Evolutionary conservation across 2,329 filamentous ascomycete species (phyloP), one percentile per base, ranked within the genome.

Genomic region (Penicillium sp.): DNA sequence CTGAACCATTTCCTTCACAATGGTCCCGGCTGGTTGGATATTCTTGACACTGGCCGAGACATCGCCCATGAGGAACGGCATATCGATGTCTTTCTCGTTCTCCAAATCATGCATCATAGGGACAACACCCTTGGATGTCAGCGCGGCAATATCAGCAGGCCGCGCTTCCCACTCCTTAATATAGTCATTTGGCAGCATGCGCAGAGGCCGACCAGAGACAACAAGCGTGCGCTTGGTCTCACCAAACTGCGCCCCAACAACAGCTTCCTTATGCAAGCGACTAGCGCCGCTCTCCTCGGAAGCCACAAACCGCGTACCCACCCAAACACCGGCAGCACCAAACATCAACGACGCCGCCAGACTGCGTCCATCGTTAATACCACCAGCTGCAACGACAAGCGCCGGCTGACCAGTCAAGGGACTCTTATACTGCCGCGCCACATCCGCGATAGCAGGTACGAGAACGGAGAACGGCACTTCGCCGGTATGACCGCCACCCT

Each of bases 51-150:
- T 82, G 2, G 89, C 92, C 1, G 91, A 89, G 9, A 97, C 92
- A 77, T 96, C 91, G 1, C 93, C 93, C 93, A 97, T 97, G 67
- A 97, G 71, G 73, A 93, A 91, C 13, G 93, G 93, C 53, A 89
- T 79, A 68, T 97, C 93, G 13, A 96, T 78, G 39, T 96, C 91
- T 52, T 86, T 87, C 1, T 88, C 89, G 52, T 91, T 81, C 47
- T 96, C 90, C 66, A 96, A 79, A 69, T 97, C 93, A 68, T 90
- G 81, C 75, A 88, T 84, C 60, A 97, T 79, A 1, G 93, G 93
- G 57, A 95, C 87, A 31, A 96, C 75, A 0, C 93, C 93, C 62
- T 80, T 78, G 35, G 87, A 85, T 34, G 88, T 92, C 70, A 97
- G 77, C 72, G 84, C 82, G 75, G 82, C 85, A 66, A 97, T 89